A percentile compares a stretch with the other conserved stretches of the same genome.
Evolutionary conservation across 2,329 filamentous ascomycete genomes (phyloP).

Genomic region (Dothistroma septosporum): DNA sequence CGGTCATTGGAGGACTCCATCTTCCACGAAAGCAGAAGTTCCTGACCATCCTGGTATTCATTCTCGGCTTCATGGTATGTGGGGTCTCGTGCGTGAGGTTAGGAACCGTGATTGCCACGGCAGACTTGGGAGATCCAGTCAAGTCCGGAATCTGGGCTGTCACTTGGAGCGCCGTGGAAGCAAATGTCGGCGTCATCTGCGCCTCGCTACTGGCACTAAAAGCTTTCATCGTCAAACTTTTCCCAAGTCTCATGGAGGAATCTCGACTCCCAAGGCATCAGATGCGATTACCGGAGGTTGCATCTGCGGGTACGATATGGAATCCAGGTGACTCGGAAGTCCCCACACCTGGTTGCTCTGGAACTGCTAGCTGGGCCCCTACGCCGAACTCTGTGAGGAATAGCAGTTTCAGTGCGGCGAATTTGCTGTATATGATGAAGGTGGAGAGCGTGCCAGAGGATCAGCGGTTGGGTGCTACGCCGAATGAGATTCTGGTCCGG

Average conservation of each 20-base stretch:
- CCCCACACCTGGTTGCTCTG: constrained; percentile 1
- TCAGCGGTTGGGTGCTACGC: not conserved
- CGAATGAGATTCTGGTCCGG: not conserved
- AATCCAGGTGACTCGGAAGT: constrained; percentile 4
- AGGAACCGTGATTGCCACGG: constrained; percentile 21
- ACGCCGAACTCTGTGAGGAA: not conserved
- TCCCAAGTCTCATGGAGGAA: constrained; percentile 33
- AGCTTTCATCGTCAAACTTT: constrained; percentile 36
- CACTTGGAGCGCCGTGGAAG: constrained; percentile 41
- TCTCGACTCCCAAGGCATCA: constrained; percentile 16
- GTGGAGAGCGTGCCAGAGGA: not conserved
- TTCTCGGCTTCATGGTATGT: constrained; percentile 39
- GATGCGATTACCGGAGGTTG: constrained; percentile 16
- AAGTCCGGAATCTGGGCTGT: constrained; percentile 39
- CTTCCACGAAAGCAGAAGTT: constrained; percentile 43
- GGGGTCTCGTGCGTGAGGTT: constrained; percentile 26
- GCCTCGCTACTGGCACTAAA: constrained; percentile 44
- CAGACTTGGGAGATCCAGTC: constrained; percentile 23
- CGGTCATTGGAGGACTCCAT: constrained; percentile 39
- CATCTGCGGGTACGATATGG: constrained; percentile 4
- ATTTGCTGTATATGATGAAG: not conserved
- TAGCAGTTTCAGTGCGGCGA: not conserved
- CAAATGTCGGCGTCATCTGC: constrained; percentile 44
- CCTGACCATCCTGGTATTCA: constrained; percentile 42
- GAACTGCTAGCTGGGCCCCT: not conserved